A percentile compares a stretch with the other conserved stretches of the same genome.
Evolutionary conservation across 169 alveolate genomes (phyloP).

Genomic region (Besnoitia besnoiti): DNA sequence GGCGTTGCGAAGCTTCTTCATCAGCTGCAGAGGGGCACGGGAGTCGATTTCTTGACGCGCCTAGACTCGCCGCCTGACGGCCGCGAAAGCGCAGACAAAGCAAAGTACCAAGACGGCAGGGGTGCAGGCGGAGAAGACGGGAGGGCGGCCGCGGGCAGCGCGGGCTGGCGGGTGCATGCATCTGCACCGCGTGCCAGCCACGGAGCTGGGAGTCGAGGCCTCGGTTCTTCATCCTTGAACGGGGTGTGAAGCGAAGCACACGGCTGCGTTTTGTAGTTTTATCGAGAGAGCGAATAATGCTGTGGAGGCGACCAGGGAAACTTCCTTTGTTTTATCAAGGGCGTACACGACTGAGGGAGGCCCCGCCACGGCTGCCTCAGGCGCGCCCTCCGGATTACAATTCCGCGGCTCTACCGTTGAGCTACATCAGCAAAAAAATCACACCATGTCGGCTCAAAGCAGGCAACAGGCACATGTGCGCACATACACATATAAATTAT

Average conservation of each 20-base stretch:
- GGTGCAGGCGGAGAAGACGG: not conserved
- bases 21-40: conserved; percentile 47
- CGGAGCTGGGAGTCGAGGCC: not conserved
- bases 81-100: not conserved
- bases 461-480: too few relatives aligned
- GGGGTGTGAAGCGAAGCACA: not conserved
- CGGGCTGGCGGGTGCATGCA: not conserved
- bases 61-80: conserved; percentile 24
- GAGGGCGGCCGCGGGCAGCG: not conserved
- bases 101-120: not conserved
- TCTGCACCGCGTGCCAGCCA: not conserved
- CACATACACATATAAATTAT: too few relatives aligned
- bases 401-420: too few relatives aligned
- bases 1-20: conserved; percentile 62
- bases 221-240: not conserved
- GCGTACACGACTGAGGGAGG: too few relatives aligned
- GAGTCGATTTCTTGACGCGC: conserved; percentile 57
- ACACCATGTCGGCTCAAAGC: too few relatives aligned
- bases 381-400: too few relatives aligned
- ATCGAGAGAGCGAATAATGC: too few relatives aligned
- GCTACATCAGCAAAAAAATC: too few relatives aligned
- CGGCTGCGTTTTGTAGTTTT: too few relatives aligned
- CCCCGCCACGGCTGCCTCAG: too few relatives aligned
- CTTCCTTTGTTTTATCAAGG: too few relatives aligned
- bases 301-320: too few relatives aligned